Evolutionary conservation across 306 rosid species (phyloP).

Genomic region (Prinsepia uniflora): DNA sequence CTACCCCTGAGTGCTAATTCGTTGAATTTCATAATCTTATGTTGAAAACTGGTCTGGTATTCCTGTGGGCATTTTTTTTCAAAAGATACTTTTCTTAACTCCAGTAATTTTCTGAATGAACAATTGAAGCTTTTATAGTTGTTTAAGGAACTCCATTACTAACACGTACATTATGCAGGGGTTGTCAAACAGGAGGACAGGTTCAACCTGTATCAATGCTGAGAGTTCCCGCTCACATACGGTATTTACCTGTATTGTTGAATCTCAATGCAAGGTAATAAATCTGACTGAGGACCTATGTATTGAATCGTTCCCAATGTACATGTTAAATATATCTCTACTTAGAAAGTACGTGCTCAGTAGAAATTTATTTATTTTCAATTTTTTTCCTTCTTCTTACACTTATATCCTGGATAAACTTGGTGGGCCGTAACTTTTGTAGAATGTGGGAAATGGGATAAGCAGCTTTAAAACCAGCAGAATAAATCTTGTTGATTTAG

Average conservation of each 20-base stretch:
- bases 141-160: slow-evolving; percentile 11
- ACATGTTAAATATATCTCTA: not conserved
- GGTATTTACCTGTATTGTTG: slow-evolving; percentile 93
- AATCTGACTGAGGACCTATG: not conserved
- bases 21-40: slow-evolving; percentile 19
- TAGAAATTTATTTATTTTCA: not conserved
- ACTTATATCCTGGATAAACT: slow-evolving; percentile 4
- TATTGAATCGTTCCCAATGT: not conserved
- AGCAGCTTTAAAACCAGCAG: slow-evolving; percentile 94
- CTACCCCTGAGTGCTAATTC: slow-evolving; percentile 18
- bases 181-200: slow-evolving; percentile 83
- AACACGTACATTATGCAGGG: slow-evolving; percentile 57
- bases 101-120: slow-evolving; percentile 33
- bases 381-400: not conserved
- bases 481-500: slow-evolving; percentile 96
- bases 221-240: slow-evolving; percentile 99
- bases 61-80: slow-evolving; percentile 17
- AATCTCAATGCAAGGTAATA: slow-evolving; percentile 89
- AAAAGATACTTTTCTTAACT: slow-evolving; percentile 26
- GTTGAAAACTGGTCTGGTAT: slow-evolving; percentile 14
- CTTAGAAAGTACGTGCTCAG: not conserved
- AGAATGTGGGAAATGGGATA: slow-evolving; percentile 71
- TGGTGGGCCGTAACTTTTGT: slow-evolving; percentile 33
- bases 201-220: slow-evolving; percentile 93
- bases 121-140: slow-evolving; percentile 22